These are phyloP conservation scores for Bolboschoenus planiculmis DNA, from an alignment of 176 grass and related monocot species.

Conservation along the genomic window DNA sequence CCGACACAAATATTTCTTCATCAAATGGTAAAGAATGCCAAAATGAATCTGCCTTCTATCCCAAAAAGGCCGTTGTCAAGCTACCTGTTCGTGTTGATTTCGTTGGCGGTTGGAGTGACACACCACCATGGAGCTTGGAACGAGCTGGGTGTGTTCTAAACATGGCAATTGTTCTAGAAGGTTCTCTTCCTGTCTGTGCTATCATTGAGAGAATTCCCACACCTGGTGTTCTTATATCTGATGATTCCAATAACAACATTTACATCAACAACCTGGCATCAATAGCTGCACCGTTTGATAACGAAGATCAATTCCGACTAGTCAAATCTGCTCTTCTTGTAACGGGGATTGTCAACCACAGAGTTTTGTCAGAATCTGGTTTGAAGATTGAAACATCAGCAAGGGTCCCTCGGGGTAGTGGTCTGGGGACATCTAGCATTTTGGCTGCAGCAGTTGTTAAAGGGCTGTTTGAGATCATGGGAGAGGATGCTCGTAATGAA, in stretches of 20 bases:
- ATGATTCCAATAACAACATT: constrained; percentile 51
- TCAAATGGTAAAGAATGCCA: constrained; percentile 18
- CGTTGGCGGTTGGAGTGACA: constrained; percentile 97
- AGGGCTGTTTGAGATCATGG: constrained; percentile 69
- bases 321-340: constrained; percentile 83
- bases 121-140: constrained; percentile 95
- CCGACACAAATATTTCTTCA: constrained; percentile 14
- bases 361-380: constrained; percentile 42
- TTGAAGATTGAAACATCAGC: constrained; percentile 68
- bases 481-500: constrained; percentile 48
- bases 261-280: constrained; percentile 41
- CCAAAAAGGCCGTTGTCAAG: constrained; percentile 49
- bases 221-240: constrained; percentile 48
- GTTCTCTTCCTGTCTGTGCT: constrained; percentile 58
- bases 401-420: constrained; percentile 81
- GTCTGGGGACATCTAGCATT: constrained; percentile 92
- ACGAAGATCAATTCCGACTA: constrained; percentile 61
- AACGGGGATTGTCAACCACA: constrained; percentile 39
- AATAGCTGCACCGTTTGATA: constrained; percentile 52
- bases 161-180: constrained; percentile 85
- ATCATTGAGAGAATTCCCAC: constrained; percentile 45
- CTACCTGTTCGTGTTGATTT: constrained; percentile 89
- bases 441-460: constrained; percentile 74
- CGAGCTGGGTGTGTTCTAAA: constrained; percentile 91
- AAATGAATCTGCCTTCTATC: constrained; percentile 26